These are phyloP conservation scores for Fonsecaea nubica DNA, from an alignment of 2,329 filamentous ascomycete genomes.

Conservation along the genomic window DNA sequence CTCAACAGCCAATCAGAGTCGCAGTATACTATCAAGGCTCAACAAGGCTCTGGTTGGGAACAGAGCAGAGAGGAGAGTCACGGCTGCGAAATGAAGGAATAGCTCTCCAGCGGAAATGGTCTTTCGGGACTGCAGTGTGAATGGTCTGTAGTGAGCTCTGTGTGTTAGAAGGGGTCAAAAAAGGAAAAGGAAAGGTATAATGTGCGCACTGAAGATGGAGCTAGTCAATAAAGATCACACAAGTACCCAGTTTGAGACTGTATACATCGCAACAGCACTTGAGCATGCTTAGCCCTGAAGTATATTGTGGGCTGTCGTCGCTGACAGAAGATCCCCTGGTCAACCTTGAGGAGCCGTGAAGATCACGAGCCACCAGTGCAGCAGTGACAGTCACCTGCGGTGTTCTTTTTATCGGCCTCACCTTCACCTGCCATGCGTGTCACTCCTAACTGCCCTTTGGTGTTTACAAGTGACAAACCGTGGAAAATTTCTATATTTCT, in stretches of 20 bases:
- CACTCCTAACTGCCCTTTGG: background rate
- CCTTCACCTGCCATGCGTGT: background rate
- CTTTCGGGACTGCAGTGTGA: background rate
- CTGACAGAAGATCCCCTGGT: background rate
- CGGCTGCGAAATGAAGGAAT: background rate
- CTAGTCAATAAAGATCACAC: background rate
- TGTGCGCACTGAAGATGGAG: background rate
- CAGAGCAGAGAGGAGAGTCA: background rate
- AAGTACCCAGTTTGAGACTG: no score
- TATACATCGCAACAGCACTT: background rate
- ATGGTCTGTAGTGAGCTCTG: background rate
- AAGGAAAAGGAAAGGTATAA: background rate
- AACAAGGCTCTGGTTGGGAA: background rate
- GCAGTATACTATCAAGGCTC: background rate
- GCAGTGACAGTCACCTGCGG: background rate
- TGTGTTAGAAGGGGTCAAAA: background rate
- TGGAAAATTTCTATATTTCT: background rate
- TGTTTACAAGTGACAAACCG: background rate
- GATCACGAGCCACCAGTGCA: background rate
- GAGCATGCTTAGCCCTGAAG: background rate
- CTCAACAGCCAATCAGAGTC: constrained; percentile 5
- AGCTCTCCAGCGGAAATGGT: background rate
- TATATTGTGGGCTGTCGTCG: background rate
- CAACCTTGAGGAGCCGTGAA: background rate
- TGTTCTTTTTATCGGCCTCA: background rate